Evolutionary conservation across 208 protist species (phyloP), one percentile per base, ranked within the genome.

Genomic region (Acanthamoeba rhysodes): DNA sequence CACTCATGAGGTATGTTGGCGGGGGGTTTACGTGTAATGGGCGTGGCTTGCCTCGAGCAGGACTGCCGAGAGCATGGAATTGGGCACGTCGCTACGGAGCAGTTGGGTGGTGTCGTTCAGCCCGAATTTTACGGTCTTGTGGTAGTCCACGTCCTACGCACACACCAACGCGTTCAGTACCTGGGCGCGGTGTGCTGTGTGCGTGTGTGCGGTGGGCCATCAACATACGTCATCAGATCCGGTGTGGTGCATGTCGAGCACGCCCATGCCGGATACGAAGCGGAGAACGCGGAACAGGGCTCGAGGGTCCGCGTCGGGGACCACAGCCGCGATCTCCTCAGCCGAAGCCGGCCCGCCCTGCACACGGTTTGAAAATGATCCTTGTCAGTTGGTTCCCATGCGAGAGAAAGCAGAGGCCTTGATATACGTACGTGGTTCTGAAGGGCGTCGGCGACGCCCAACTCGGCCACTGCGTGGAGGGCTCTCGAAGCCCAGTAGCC

Each of bases 101-200:
- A 78, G 37, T 29, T 78, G 70, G 37, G n/a, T 78, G 70, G 70
- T 78, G 34, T 10, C 70, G 70, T 78, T 78, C 18, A 78, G 32
- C 29, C 32, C 70, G 9, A 78, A 78, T 2, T 0, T 78, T 32
- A 14, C 45, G 70, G 27, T 78, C 34, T 27, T 20, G 37, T 78
- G 70, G 24, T 78, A 78, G 0, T 14, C 70, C 29, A 78, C 37
- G 27, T 78, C 70, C 70, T 78, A 18, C 66, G 37, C 32, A 24
- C 18, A n/a, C n/a, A n/a, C 32, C 0, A 4, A 9, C 66, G 22
- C 4, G 32, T 34, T 37, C 4, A 74, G 24, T 29, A 2, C 4
- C 2, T 2, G 27, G 2, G 55, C 55, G 7, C 1, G 55, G 4
- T 59, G 55, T 20, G 27, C 3, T 7, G 32, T 34, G 66, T n/a